phyloP scores from a whole-genome alignment of 148 eudicot species.

The Mesembryanthemum crystallinum region DNA sequence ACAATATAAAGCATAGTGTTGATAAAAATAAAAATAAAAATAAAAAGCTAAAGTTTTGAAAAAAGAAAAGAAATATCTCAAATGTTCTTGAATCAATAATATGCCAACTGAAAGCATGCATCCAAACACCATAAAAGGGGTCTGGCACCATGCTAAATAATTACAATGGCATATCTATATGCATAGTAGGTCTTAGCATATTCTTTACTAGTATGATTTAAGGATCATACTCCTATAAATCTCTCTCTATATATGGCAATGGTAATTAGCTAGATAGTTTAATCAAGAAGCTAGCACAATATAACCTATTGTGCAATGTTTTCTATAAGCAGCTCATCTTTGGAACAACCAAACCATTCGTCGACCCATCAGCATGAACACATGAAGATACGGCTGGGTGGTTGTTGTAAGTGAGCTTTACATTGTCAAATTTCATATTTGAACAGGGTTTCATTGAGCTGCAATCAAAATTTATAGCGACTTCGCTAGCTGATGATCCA shows the following conservation, averaged over 20 bases:
- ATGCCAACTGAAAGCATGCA: conserved; percentile 11
- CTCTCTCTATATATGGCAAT: too few relatives aligned
- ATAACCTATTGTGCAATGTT: too few relatives aligned
- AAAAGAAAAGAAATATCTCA: too few relatives aligned
- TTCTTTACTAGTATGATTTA: too few relatives aligned
- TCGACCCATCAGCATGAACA: conserved; percentile 15
- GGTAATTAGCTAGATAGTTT: too few relatives aligned
- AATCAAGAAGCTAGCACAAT: too few relatives aligned
- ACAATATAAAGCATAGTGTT: too few relatives aligned
- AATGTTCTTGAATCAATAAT: too few relatives aligned
- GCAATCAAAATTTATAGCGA: conserved; percentile 24
- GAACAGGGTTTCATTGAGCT: conserved; percentile 26
- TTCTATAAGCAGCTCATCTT: conserved; percentile 33
- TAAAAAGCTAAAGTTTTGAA: too few relatives aligned
- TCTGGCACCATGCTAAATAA: conserved; percentile 25
- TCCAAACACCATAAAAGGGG: conserved; percentile 29
- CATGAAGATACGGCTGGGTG: conserved; percentile 18
- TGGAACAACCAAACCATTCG: conserved; percentile 25
- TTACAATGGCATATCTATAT: neutral
- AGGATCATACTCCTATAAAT: too few relatives aligned
- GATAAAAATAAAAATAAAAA: too few relatives aligned
- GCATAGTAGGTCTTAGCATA: too few relatives aligned
- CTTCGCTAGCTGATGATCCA: conserved; percentile 39
- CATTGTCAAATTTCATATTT: conserved; percentile 16
- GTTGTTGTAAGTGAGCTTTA: conserved; percentile 14